Evolutionary conservation across 2,329 filamentous ascomycete genomes (phyloP), one percentile per base, ranked within the genome.

Genomic region (Westerdykella sp.): DNA sequence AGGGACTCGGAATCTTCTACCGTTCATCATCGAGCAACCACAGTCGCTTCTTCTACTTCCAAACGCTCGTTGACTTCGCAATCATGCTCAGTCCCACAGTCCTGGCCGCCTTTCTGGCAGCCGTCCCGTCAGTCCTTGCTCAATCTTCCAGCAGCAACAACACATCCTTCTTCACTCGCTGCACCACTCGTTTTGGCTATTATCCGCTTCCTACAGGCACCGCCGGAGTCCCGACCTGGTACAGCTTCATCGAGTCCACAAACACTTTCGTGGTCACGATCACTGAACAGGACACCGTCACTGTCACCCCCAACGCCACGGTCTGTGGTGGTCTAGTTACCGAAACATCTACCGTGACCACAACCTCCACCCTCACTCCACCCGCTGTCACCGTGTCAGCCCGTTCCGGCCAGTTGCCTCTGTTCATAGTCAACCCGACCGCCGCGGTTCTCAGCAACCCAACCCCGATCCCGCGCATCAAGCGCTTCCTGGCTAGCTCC

Each of bases 281-380:
- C 15, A 52, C 54, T 12, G 50, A 41, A 12, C 47, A 45, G 16
- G 38, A 40, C 7, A 56, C 49, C 6, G 44, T 59, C 9, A 50
- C 46, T 7, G 40, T 52, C 11, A 59, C 55, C 14, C 51, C 50
- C 14, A 43, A 45, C 12, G 53, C 56, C 1, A 59, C 53, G 0
- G 54, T 56, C 10, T 51, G 48, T n/a, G 54, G 49, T 13, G 39
- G 48, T 39, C 36, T 57, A 10, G 37, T 53, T n/a, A 55, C 51
- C 14, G 41, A 44, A 0, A 59, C 53, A 11, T 32, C 39, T 1
- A 53, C 48, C 12, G 9, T 51, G 4, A 41, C 42, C 1, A 48
- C 47, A 0, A 60, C 51, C 5, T 45, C 44, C 9, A 49, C 47
- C 0, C 39, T 39, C 2, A 48, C 49, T 2, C 55, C 53, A 4